These are phyloP conservation scores for Sporothrix curviconia DNA, from an alignment of 2,329 filamentous ascomycete species.

Conservation along the genomic window DNA sequence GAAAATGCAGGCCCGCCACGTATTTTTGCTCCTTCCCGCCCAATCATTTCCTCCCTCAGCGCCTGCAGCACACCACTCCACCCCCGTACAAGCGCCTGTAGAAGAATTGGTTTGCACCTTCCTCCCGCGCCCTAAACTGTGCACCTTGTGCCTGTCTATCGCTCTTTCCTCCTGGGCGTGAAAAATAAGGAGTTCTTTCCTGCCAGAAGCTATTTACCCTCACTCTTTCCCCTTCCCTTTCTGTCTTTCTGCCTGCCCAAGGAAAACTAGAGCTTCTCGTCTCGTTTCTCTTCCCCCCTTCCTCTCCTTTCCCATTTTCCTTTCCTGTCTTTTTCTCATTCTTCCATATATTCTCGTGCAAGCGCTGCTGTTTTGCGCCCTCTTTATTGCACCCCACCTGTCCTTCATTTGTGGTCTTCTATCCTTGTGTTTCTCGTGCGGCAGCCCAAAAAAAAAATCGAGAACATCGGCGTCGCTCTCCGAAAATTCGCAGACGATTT, in stretches of 20 bases:
- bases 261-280: not conserved
- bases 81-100: not conserved
- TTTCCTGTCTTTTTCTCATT: not conserved
- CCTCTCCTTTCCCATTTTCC: not conserved
- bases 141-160: not conserved
- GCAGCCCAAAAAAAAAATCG: not conserved
- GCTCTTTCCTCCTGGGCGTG: not conserved
- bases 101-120: conserved; percentile 2
- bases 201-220: conserved; percentile 6
- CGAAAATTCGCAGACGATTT: not conserved
- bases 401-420: not conserved
- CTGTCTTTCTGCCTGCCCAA: not conserved
- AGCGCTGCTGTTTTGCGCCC: not conserved
- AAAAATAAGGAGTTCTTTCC: not conserved
- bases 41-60: not conserved
- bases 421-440: not conserved
- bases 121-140: not conserved
- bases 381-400: not conserved
- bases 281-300: not conserved
- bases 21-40: not conserved
- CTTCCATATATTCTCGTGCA: not conserved
- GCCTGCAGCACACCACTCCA: not conserved
- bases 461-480: not conserved
- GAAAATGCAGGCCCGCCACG: not conserved
- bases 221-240: not conserved